A percentile compares a stretch with the other conserved stretches of the same genome.
Evolutionary conservation across 2,329 filamentous ascomycete genomes (phyloP).

Genomic region (Fonsecaea pedrosoi): DNA sequence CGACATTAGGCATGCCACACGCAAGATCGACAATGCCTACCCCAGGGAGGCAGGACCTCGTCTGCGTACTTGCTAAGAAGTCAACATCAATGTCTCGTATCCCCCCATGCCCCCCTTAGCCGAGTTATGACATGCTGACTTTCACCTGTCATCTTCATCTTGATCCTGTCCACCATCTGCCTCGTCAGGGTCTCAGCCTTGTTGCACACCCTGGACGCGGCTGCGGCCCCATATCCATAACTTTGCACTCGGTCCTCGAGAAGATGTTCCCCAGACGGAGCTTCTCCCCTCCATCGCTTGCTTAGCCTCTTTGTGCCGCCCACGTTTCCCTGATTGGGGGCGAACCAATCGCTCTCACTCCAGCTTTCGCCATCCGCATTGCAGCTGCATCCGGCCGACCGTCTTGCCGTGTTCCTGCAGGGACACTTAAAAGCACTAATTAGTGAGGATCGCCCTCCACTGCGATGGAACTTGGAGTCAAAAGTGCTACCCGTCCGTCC

Average conservation of each 20-base stretch:
- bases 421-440: not conserved
- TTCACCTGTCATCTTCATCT: not conserved
- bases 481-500: not conserved
- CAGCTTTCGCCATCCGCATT: conserved; percentile 20
- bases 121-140: not conserved
- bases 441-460: conserved; percentile 1
- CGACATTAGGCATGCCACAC: not conserved
- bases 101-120: not conserved
- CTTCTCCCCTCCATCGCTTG: conserved; percentile 1
- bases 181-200: not conserved
- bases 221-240: not conserved
- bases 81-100: not conserved
- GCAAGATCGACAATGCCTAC: not conserved
- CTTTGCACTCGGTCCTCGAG: not conserved
- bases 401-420: not conserved
- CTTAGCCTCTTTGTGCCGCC: conserved; percentile 9
- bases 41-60: not conserved
- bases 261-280: not conserved
- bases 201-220: not conserved
- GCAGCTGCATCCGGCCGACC: conserved; percentile 12
- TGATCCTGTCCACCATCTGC: too few relatives aligned
- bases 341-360: conserved; percentile 7
- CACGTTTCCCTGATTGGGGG: not conserved
- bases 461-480: not conserved
- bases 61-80: not conserved